A percentile compares a stretch with the other conserved stretches of the same genome.
These are phyloP conservation scores for Zizania latifolia DNA, from an alignment of 176 grass and related monocot genomes.

Conservation along the genomic window DNA sequence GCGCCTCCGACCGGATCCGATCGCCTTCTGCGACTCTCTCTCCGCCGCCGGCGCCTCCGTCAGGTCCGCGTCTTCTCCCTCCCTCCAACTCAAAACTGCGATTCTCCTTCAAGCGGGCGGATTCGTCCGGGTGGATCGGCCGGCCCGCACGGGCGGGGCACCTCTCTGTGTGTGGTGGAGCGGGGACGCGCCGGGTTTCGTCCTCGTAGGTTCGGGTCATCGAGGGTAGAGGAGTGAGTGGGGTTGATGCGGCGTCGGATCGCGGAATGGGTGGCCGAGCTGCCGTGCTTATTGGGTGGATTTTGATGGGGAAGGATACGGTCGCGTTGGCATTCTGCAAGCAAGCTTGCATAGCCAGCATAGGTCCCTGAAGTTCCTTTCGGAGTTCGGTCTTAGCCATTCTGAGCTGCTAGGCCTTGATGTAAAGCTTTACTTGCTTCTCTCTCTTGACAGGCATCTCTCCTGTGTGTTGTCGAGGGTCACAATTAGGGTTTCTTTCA, in stretches of 20 bases:
- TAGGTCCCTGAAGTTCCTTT: too few species aligned
- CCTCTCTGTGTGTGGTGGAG: background rate
- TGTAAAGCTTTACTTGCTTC: background rate
- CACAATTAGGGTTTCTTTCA: background rate
- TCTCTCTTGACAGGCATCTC: too few species aligned
- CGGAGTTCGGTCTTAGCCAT: background rate
- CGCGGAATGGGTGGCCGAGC: background rate
- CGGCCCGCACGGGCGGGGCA: background rate
- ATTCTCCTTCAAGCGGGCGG: background rate
- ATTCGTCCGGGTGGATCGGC: background rate
- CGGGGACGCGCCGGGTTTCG: background rate
- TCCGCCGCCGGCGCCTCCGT: background rate
- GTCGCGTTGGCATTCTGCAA: too few species aligned
- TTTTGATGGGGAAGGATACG: too few species aligned
- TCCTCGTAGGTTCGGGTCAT: background rate
- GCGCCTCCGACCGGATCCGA: background rate
- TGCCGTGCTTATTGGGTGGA: background rate
- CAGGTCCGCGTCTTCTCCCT: background rate
- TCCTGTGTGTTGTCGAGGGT: background rate
- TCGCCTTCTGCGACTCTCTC: background rate
- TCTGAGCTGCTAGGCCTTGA: background rate
- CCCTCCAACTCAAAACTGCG: background rate
- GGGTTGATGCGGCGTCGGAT: background rate
- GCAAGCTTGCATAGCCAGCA: too few species aligned
- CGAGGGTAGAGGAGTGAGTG: background rate